Evolutionary conservation across 1,284 basidiomycete genomes (phyloP).

Genomic region (Takashimella koratensis): DNA sequence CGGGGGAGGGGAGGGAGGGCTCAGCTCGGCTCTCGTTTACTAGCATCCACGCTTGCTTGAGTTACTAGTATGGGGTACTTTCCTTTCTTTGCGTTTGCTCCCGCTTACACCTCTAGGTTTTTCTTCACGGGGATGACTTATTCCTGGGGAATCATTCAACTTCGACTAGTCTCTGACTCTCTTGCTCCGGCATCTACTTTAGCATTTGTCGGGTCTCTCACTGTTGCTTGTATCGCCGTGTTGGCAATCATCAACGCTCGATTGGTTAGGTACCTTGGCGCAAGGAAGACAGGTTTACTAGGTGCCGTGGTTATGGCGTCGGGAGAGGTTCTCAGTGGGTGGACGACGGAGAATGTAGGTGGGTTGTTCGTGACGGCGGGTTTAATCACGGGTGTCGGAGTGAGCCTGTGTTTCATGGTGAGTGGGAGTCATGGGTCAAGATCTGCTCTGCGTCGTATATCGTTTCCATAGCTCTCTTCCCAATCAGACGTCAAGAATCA

Average conservation of each 20-base stretch:
- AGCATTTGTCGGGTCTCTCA: conserved; percentile 39
- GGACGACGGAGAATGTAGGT: conserved; percentile 21
- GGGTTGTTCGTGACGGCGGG: conserved; percentile 30
- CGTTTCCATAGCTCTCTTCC: too few relatives aligned
- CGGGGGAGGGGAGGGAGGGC: too few relatives aligned
- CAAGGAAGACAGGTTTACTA: conserved; percentile 21
- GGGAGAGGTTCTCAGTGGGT: conserved; percentile 33
- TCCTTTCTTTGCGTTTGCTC: background rate
- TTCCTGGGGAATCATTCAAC: conserved; percentile 41
- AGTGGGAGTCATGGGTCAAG: too few relatives aligned
- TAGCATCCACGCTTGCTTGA: background rate
- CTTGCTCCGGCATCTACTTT: conserved; percentile 38
- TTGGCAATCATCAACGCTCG: conserved; percentile 37
- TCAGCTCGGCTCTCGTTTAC: too few relatives aligned
- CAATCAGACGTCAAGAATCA: too few relatives aligned
- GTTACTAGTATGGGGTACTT: background rate
- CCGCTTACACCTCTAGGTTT: too few relatives aligned
- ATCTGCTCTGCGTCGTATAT: too few relatives aligned
- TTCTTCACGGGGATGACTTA: conserved; percentile 36
- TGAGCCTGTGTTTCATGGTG: conserved; percentile 25
- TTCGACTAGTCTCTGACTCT: conserved; percentile 27
- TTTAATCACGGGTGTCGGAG: conserved; percentile 26
- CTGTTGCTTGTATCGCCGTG: conserved; percentile 26
- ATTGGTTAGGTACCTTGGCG: conserved; percentile 30
- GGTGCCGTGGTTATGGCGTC: conserved; percentile 27